Evolutionary conservation across 345 rosid species (phyloP), one percentile per base, ranked within the genome.

Genomic region (Lepidium sativum): DNA sequence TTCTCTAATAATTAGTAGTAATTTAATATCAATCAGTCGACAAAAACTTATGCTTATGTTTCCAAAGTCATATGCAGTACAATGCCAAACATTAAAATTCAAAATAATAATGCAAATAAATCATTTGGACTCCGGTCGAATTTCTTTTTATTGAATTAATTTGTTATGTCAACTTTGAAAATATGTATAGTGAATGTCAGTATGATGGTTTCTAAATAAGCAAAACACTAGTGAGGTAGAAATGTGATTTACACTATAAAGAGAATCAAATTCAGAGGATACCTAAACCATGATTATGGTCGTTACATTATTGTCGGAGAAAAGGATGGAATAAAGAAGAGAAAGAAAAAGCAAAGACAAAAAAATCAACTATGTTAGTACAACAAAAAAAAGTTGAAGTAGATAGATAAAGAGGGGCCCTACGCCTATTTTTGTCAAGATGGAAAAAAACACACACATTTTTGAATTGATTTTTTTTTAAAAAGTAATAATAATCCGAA

Each of bases 141-240:
- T 25, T 27, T 20, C 0, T 6, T 11, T 23, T 20, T 5, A 20
- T 11, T 35, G 14, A 4, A 60, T 1, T 21, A 6, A 11, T 33
- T 60, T 9, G 16, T 17, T 29, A 7, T 9, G 11, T 40, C 13
- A 31, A 20, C 12, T 39, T 43, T 15, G 37, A 32, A 69, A 12
- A 51, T n/a, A n/a, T 15, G 6, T 37, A 27, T 38, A 59, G 33
- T 50, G 10, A 59, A n/a, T 14, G 29, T 17, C 20, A 6, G 49
- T 45, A 67, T 15, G 40, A 45, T 25, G 40, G 20, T 67, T 47
- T 45, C 16, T 9, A 50, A 16, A 35, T 8, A 47, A 67, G 32
- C 56, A 57, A 57, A 47, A 13, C 72, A 68, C 25, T 48, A 31
- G 27, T 33, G 32, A 59, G 42, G 49, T 47, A 27, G 57, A 58